Evolutionary conservation across 805 yeast genomes (phyloP), one percentile per base, ranked within the genome.

Genomic region (Sungouiozyma intestinalis): DNA sequence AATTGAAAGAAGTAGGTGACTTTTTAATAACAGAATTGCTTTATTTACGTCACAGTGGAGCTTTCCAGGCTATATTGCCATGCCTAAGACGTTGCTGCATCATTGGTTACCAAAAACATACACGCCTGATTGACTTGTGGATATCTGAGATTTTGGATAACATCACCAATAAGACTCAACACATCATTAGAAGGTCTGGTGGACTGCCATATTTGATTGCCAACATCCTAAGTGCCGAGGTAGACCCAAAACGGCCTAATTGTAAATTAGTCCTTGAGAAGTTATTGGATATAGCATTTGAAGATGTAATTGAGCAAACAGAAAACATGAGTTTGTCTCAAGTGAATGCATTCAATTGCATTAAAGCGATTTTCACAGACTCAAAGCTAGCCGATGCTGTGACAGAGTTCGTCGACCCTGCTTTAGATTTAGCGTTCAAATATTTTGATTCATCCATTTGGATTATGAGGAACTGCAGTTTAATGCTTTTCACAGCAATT

Each of bases 381-480:
- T 70, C 88, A 0, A 65, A 72, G 17, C 63, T 92, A n/a, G 65
- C 85, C 0, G 70, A 65, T 2, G 60, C 65, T 1, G 72, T 83
- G 9, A 58, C 73, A 0, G 60, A 62, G 3, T 79, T 67, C 54
- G 67, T 80, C 7, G 79, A 79, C 44, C 60, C 63, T 9, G 81
- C 84, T 0, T 63, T 90, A 20, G 68, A 69, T 19, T 58, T 85
- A 16, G 69, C 94, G 0, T 67, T 92, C 35, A 52, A 63, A 2
- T 71, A 78, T 31, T 85, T 90, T 60, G 69, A 74, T 1, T 76
- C 84, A 2, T 65, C 71, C 2, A 67, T 77, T 18, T 90, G 97
- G 97, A 78, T 95, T 0, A 72, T 90, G 20, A 71, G 95, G 55
- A 90, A 90, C 57, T 85, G 97, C 60, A 86, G 95, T 0, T 82